Conservation (phyloP, 225 moss, liverwort and hornwort genomes). For the Neckera pumila region DNA sequence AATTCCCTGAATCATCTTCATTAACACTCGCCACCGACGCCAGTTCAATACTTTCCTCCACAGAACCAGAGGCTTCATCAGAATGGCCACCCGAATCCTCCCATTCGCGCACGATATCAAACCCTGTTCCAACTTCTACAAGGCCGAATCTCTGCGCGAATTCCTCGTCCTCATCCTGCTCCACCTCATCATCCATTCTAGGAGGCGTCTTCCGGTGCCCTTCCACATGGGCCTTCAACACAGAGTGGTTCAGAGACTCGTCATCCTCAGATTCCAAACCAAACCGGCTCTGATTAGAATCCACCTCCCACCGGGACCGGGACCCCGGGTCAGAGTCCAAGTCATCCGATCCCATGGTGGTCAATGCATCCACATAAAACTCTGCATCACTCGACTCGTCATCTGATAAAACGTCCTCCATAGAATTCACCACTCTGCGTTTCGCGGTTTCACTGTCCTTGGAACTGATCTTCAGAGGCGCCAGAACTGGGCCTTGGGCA, state of each 20-base stretch:
- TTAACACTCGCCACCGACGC: not conserved
- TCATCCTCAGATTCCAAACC: not conserved
- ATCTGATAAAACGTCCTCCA: not conserved
- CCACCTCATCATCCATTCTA: not conserved
- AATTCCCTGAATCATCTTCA: not conserved
- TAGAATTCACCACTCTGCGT: not conserved
- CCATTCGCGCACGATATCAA: not conserved
- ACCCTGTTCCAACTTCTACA: not conserved
- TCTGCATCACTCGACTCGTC: slow-evolving; percentile 4
- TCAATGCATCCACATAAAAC: slow-evolving; percentile 33
- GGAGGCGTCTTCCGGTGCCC: not conserved
- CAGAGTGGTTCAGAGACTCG: slow-evolving; percentile 13
- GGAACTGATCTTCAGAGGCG: slow-evolving; percentile 33
- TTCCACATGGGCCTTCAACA: slow-evolving; percentile 27
- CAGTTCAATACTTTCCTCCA: not conserved
- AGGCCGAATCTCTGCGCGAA: not conserved
- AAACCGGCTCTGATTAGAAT: not conserved
- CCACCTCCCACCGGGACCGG: slow-evolving; percentile 13
- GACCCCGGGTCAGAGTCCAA: slow-evolving; percentile 39
- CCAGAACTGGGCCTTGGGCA: slow-evolving; percentile 20
- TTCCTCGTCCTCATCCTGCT: not conserved
- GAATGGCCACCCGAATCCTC: not conserved
- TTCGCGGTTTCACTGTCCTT: slow-evolving; percentile 15
- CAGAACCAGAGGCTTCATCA: not conserved
- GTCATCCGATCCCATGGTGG: slow-evolving; percentile 40